Percentiles rank a stretch among this genome's conserved stretches.
Evolutionary conservation across 352 stramenopile species (phyloP).

Genomic region (Globisporangium mamillatum): DNA sequence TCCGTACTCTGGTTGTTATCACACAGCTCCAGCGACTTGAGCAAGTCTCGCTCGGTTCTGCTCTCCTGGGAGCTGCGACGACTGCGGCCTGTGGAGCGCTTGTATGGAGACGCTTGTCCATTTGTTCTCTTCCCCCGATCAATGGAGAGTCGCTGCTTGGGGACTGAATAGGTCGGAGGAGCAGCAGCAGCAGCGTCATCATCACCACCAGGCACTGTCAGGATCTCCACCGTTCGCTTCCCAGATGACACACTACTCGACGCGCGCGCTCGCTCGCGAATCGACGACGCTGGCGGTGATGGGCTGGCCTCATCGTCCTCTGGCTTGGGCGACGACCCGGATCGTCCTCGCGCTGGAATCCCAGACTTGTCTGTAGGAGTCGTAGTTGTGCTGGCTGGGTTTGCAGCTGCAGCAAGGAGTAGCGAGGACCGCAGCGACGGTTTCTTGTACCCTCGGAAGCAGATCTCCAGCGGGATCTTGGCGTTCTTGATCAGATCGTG

Average conservation of each 20-base stretch:
- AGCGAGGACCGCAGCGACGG: constrained; percentile 19
- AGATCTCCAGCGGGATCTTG: constrained; percentile 63
- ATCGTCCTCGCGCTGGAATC: constrained; percentile 1
- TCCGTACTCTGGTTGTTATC: constrained; percentile 23
- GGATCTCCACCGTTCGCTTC: constrained; percentile 11
- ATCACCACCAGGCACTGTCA: background rate
- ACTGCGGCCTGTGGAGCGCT: constrained; percentile 8
- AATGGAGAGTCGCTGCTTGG: constrained; percentile 24
- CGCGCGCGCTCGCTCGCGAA: constrained; percentile 5
- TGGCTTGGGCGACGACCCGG: constrained; percentile 7
- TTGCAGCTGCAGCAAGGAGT: constrained; percentile 13
- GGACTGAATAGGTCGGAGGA: constrained; percentile 1
- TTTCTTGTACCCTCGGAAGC: constrained; percentile 49
- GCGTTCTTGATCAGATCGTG: constrained; percentile 83
- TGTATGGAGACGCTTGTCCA: constrained; percentile 5
- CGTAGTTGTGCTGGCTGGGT: background rate
- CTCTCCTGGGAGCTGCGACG: constrained; percentile 16
- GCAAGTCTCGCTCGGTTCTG: constrained; percentile 11
- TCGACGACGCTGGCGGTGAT: background rate
- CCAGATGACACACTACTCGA: constrained; percentile 3
- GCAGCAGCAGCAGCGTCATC: background rate
- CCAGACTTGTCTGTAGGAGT: background rate
- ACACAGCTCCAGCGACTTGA: constrained; percentile 1
- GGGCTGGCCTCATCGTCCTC: constrained; percentile 6
- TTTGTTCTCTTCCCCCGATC: background rate